A percentile compares a stretch with the other conserved stretches of the same genome.
Evolutionary conservation across 1,284 basidiomycete species (phyloP).

Genomic region (Sporisorium reilianum): DNA sequence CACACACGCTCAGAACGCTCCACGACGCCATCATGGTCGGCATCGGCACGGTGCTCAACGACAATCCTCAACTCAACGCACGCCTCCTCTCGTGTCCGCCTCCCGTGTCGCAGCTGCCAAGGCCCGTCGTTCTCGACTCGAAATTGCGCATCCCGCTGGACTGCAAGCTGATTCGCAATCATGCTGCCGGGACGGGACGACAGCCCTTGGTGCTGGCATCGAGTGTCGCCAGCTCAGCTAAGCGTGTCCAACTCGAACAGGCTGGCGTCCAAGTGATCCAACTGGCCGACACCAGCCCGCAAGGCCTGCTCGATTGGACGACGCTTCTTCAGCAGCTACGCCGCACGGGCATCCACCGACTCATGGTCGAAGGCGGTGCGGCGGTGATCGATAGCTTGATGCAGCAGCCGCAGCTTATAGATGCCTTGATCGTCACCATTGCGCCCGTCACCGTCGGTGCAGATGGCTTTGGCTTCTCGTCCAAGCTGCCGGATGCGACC

Average conservation of each 20-base stretch:
- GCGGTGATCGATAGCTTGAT: slow-evolving; percentile 81
- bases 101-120: slow-evolving; percentile 73
- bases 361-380: slow-evolving; percentile 97
- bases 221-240: slow-evolving; percentile 47
- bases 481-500: slow-evolving; percentile 15
- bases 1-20: slow-evolving; percentile 82
- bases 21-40: slow-evolving; percentile 94
- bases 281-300: slow-evolving; percentile 64
- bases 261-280: slow-evolving; percentile 70
- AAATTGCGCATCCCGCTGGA: slow-evolving; percentile 76
- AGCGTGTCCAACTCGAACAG: slow-evolving; percentile 59
- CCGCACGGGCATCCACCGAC: slow-evolving; percentile 74
- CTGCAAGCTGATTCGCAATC: slow-evolving; percentile 83
- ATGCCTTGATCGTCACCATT: slow-evolving; percentile 44
- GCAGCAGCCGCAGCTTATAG: slow-evolving; percentile 32
- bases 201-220: slow-evolving; percentile 80
- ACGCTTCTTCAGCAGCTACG: slow-evolving; percentile 39
- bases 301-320: slow-evolving; percentile 26
- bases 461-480: slow-evolving; percentile 26
- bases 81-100: slow-evolving; percentile 36
- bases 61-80: slow-evolving; percentile 89
- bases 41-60: slow-evolving; percentile 87
- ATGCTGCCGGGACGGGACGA: slow-evolving; percentile 74
- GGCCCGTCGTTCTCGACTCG: slow-evolving; percentile 87
- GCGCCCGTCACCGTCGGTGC: slow-evolving; percentile 27